Percentiles rank a stretch among this genome's conserved stretches.
phyloP scores from a whole-genome alignment of 1,284 basidiomycete species.

The Tilletia setariae region DNA sequence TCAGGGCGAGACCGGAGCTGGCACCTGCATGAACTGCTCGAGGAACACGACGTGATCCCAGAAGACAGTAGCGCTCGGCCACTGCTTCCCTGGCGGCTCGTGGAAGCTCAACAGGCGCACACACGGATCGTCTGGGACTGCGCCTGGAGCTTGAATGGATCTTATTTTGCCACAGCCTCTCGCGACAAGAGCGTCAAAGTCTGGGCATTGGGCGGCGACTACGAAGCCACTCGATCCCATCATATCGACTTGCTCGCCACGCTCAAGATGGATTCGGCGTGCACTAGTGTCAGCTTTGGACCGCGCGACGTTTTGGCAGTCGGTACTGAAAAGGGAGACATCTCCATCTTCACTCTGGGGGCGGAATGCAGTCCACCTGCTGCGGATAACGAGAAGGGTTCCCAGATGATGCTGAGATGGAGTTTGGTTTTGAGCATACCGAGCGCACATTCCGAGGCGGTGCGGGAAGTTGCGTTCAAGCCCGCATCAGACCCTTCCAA shows the following conservation, averaged over 20 bases:
- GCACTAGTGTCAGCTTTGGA: constrained; percentile 7
- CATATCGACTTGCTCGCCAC: not conserved
- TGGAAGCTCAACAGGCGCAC: constrained; percentile 69
- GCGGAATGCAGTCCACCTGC: not conserved
- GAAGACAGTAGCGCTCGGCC: not conserved
- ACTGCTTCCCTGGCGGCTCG: constrained; percentile 53
- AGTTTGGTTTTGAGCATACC: not conserved
- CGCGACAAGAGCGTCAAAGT: constrained; percentile 81
- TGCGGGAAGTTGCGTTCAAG: constrained; percentile 1
- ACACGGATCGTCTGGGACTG: constrained; percentile 93
- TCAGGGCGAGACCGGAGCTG: constrained; percentile 90
- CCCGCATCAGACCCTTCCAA: not conserved
- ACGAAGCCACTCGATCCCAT: not conserved
- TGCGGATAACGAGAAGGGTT: not conserved
- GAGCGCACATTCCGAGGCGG: not conserved
- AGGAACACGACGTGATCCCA: not conserved
- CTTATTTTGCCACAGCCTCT: constrained; percentile 85
- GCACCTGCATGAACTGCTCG: constrained; percentile 68
- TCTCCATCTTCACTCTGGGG: not conserved
- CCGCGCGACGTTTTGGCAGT: not conserved
- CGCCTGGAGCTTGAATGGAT: constrained; percentile 71
- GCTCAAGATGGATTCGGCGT: constrained; percentile 11
- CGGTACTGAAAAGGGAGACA: not conserved
- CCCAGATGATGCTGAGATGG: not conserved
- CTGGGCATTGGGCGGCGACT: constrained; percentile 20